Base-by-base conservation (phyloP, 225 moss, liverwort and hornwort genomes). In the Antitrichia curtipendula region DNA sequence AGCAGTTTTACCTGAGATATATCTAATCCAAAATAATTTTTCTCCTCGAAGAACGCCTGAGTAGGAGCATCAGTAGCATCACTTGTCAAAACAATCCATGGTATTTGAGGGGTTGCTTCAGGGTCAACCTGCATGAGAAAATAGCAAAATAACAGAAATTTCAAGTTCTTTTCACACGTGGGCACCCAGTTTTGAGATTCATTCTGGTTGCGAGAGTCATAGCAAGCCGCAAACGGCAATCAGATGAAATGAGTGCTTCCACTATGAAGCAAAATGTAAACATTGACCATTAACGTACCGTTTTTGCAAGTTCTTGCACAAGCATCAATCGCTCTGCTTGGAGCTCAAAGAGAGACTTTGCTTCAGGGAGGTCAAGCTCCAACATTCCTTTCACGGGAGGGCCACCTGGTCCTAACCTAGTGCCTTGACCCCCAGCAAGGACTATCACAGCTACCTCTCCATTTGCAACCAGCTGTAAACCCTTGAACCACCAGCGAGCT, bases 11-110 rank as follows among this genome's bases (percentile, higher is more conserved):
- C 97, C 96, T 96, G 98, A 80, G 92, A 93, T 84, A 80, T 83
- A 36, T 96, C 92, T 80, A 98, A 91, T 57, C 98, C 98, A 91
- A 96, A 98, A 85, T 89, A 95, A 41, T 89, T 72, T 58, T 92
- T 92, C 58, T 96, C 93, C 82, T 94, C 89, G 83, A 96, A 95
- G 87, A 89, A 95, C 68, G 84, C 71, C 36, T 81, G 93, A 74
- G 98, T 98, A 66, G 89, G 84, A 73, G 43, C 50, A 89, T 98
- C 96, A 20, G 96, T 98, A 56, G 94, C 90, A 90, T 96, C 96
- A 94, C 98, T 98, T 54, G 96, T 96, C 94, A 98, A 87, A 66
- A 98, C 80, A 89, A 98, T 94, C 98, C 96, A 98, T 16, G 98
- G 95, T 59, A 98, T 94, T 90, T 86, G 90, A 86, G 94, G 93